These are phyloP conservation scores for Tricladium varicosporioides DNA, from an alignment of 2,329 filamentous ascomycete genomes.

Conservation along the genomic window DNA sequence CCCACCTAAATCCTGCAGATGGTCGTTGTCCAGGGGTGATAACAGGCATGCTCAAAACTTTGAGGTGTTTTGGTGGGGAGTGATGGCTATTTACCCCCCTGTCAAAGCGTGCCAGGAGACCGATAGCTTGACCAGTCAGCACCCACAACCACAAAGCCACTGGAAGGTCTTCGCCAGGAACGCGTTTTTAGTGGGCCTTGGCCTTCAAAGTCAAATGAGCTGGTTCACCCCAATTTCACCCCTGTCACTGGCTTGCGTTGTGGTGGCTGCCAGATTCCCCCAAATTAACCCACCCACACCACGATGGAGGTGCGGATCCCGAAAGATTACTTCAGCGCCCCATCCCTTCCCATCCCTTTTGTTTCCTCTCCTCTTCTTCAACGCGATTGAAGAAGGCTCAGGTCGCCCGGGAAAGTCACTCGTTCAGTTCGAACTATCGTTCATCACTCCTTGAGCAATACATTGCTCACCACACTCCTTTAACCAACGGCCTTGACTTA, in stretches of 20 bases:
- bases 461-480: slow-evolving; percentile 33
- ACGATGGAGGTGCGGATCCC: not conserved
- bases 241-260: slow-evolving; percentile 17
- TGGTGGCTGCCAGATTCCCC: slow-evolving; percentile 13
- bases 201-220: slow-evolving; percentile 10
- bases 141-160: not conserved
- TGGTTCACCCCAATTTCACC: slow-evolving; percentile 30
- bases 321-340: slow-evolving; percentile 8
- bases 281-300: slow-evolving; percentile 19
- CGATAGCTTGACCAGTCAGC: slow-evolving; percentile 15
- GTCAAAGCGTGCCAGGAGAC: slow-evolving; percentile 12
- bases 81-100: slow-evolving; percentile 8
- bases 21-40: not conserved
- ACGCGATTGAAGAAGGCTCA: slow-evolving; percentile 21
- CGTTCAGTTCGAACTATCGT: slow-evolving; percentile 28
- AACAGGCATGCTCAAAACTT: not conserved
- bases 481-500: slow-evolving; percentile 20
- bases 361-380: slow-evolving; percentile 14
- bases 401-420: slow-evolving; percentile 26
- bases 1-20: not conserved
- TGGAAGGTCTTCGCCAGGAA: slow-evolving; percentile 20
- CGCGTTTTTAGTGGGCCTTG: slow-evolving; percentile 24
- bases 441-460: slow-evolving; percentile 28
- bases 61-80: slow-evolving; percentile 7
- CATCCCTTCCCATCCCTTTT: slow-evolving; percentile 9